Evolutionary conservation across 2,329 filamentous ascomycete species (phyloP).

Genomic region (Cryphonectria radicalis): DNA sequence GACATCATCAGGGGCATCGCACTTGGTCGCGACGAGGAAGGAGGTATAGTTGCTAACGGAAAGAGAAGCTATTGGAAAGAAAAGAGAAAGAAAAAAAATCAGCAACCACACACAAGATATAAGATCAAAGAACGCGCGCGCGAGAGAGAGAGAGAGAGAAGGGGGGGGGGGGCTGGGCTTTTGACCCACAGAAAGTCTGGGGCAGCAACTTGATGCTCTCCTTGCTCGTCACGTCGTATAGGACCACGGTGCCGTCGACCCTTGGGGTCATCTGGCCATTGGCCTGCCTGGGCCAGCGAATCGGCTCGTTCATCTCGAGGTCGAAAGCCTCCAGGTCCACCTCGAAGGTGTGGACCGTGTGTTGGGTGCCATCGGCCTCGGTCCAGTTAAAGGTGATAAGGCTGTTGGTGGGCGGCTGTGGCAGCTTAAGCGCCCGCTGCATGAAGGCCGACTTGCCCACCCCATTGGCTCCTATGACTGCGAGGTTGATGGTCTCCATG

Average conservation of each 20-base stretch:
- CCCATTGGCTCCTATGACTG: slow-evolving; percentile 67
- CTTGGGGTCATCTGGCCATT: slow-evolving; percentile 73
- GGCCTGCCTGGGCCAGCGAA: slow-evolving; percentile 70
- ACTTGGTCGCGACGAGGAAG: slow-evolving; percentile 86
- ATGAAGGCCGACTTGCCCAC: slow-evolving; percentile 73
- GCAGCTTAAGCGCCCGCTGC: slow-evolving; percentile 63
- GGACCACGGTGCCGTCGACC: slow-evolving; percentile 80
- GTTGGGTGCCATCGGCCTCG: slow-evolving; percentile 60
- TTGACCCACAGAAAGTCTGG: slow-evolving; percentile 74
- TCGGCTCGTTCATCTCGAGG: slow-evolving; percentile 59
- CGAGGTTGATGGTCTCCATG: slow-evolving; percentile 68
- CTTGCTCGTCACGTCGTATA: slow-evolving; percentile 86
- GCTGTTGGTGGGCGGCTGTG: slow-evolving; percentile 56
- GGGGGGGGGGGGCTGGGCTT: neutral
- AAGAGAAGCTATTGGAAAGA: slow-evolving; percentile 64
- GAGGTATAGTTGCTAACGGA: slow-evolving; percentile 74
- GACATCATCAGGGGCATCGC: slow-evolving; percentile 73
- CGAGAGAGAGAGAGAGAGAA: neutral
- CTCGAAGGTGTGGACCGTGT: slow-evolving; percentile 66
- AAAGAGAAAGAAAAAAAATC: neutral
- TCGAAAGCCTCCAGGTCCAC: slow-evolving; percentile 69
- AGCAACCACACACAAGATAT: slow-evolving; percentile 14
- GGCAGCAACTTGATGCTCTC: slow-evolving; percentile 76
- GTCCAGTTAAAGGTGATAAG: slow-evolving; percentile 59
- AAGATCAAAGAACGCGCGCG: neutral